Conservation (phyloP, 345 rosid species). For the Camelina laxa region DNA sequence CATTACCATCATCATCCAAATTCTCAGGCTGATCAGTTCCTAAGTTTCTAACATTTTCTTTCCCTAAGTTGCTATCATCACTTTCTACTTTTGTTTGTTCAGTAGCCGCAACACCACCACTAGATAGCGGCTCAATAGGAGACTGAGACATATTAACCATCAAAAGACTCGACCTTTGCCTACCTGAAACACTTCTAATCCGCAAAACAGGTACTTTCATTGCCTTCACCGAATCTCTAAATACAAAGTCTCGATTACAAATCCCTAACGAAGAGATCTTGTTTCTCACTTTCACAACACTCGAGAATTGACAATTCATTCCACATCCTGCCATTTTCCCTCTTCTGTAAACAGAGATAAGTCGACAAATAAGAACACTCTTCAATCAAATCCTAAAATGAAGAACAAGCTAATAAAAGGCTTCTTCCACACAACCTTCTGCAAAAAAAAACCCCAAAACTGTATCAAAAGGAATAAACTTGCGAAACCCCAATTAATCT, state of each 20-base stretch:
- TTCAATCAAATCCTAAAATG: slow-evolving; percentile 6
- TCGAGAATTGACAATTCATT: slow-evolving; percentile 43
- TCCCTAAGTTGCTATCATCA: slow-evolving; percentile 26
- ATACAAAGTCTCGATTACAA: slow-evolving; percentile 37
- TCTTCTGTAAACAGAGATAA: slow-evolving; percentile 24
- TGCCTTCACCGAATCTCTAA: slow-evolving; percentile 33
- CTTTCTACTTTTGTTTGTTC: slow-evolving; percentile 29
- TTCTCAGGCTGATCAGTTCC: slow-evolving; percentile 34
- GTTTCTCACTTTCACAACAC: slow-evolving; percentile 41
- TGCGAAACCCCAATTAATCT: not conserved
- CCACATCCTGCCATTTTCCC: slow-evolving; percentile 53
- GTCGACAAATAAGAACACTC: slow-evolving; percentile 47
- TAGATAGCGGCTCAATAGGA: slow-evolving; percentile 46
- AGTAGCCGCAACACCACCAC: slow-evolving; percentile 19
- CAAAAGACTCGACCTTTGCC: slow-evolving; percentile 48
- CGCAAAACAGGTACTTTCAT: slow-evolving; percentile 41
- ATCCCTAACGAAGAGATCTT: slow-evolving; percentile 38
- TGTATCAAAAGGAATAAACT: slow-evolving; percentile 5
- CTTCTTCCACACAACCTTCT: slow-evolving; percentile 23
- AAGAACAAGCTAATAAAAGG: not conserved
- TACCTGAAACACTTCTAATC: slow-evolving; percentile 29
- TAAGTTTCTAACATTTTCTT: slow-evolving; percentile 38
- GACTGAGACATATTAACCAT: slow-evolving; percentile 51
- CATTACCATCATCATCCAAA: slow-evolving; percentile 41
- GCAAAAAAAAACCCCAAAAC: slow-evolving; percentile 4